Base-by-base conservation (phyloP, 2,329 filamentous ascomycete species). In the Colletotrichum liriopes region DNA sequence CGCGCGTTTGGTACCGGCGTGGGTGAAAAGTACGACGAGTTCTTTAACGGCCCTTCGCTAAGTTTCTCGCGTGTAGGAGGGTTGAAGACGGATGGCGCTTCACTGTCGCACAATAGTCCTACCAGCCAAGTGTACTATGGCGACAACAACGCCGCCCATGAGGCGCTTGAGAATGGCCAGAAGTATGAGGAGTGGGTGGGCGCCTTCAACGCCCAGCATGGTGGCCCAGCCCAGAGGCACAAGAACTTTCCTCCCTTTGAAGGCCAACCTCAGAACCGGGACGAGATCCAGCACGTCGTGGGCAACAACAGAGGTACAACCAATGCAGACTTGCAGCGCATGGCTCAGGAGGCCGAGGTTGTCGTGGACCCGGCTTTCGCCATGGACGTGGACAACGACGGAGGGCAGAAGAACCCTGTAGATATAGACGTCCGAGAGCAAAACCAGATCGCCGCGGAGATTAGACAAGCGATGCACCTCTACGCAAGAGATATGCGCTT, bases 401-500 rank as follows among this genome's bases (percentile, higher is more conserved):
- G 2, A 2, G 11, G 35, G 35, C 35, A 37, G 35, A 37, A 9
- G 8, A 37, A 37, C 35, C 35, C 11, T 5, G 11, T 39, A 14
- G 20, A 29, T 12, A 37, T 20, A 37, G 60, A 72, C 0, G 54
- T 49, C 18, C n/a, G 47, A 3, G 61, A 65, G 18, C 64, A 72
- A 23, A 35, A 20, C 11, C 26, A n/a, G 41, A 23, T 72, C 60
- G 16, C 54, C 20, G 16, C 18, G 11, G 60, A 65, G 14, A 47
- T 65, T 61, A 41, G 62, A 6, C 23, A 45, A 5, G 54, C 55
- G 26, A 68, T 72, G 52, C 45, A 54, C 16, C 23, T 41, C 18
- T 63, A 54, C 26, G n/a, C 29, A 14, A 41, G 49, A 9, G 65
- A 65, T 32, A 49, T 29, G 37, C 67, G 73, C 64, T 74, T 74